Evolutionary conservation across 306 rosid species (phyloP).

Genomic region (Myrica gale): DNA sequence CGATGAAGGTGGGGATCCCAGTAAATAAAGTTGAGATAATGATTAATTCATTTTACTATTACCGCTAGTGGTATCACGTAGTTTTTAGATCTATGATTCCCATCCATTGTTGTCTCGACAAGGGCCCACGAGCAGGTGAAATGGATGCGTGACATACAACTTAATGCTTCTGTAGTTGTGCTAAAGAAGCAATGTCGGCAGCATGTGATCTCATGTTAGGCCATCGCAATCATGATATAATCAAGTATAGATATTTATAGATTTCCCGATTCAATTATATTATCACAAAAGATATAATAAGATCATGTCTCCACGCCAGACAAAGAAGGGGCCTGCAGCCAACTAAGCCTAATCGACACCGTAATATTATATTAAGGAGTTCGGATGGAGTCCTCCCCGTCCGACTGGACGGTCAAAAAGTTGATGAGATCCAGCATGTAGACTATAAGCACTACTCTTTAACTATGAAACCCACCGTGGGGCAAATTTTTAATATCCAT

Average conservation of each 20-base stretch:
- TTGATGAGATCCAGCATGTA: too few species aligned
- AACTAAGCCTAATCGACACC: slow-evolving; percentile 22
- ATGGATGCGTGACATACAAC: neutral
- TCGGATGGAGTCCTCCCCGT: too few species aligned
- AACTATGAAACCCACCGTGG: neutral
- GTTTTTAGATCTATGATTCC: neutral
- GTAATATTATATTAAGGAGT: too few species aligned
- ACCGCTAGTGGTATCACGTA: too few species aligned
- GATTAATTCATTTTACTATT: neutral
- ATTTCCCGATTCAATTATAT: neutral
- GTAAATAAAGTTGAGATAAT: neutral
- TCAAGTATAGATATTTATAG: slow-evolving; percentile 9
- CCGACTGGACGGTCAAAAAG: too few species aligned
- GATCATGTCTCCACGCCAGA: slow-evolving; percentile 29
- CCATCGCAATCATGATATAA: neutral
- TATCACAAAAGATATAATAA: slow-evolving; percentile 20
- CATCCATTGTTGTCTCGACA: neutral
- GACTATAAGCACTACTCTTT: neutral
- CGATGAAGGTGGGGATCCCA: neutral
- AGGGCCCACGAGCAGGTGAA: neutral
- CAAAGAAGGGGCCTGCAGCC: slow-evolving; percentile 39
- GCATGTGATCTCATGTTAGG: slow-evolving; percentile 5
- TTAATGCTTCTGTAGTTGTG: slow-evolving; percentile 16
- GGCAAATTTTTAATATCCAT: neutral
- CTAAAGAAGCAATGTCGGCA: slow-evolving; percentile 26